Evolutionary conservation across 768 basidiomycete species (phyloP).

Genomic region (Tylopilus intermedius): DNA sequence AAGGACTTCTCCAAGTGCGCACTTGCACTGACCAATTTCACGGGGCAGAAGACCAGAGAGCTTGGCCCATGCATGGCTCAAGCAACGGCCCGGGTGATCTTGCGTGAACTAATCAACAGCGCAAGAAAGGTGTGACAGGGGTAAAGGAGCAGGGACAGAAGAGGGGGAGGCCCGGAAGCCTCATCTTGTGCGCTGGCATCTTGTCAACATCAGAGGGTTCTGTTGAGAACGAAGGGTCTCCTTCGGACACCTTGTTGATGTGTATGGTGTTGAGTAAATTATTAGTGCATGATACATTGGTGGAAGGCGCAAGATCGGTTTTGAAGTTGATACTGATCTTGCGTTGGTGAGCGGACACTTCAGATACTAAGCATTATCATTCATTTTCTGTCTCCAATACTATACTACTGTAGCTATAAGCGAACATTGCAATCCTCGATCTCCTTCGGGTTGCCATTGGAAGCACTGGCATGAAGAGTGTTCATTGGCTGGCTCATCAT

Average conservation of each 20-base stretch:
- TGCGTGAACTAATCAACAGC: conserved; percentile 86
- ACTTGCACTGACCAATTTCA: conserved; percentile 86
- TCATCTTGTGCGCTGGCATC: conserved; percentile 8
- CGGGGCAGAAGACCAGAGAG: conserved; percentile 78
- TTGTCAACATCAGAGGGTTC: conserved; percentile 16
- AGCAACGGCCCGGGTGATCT: conserved; percentile 61
- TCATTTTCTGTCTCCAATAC: too few relatives aligned
- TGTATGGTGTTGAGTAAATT: conserved; percentile 42
- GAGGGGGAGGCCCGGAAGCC: conserved; percentile 30
- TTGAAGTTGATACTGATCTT: conserved; percentile 42
- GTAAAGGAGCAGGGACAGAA: conserved; percentile 81
- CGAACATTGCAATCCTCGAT: too few relatives aligned
- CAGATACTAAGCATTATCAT: too few relatives aligned
- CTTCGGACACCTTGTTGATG: conserved; percentile 28
- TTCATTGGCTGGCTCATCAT: too few relatives aligned
- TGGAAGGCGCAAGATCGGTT: conserved; percentile 23
- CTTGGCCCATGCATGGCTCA: conserved; percentile 91
- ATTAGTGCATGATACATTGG: conserved; percentile 14
- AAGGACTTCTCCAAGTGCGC: conserved; percentile 79
- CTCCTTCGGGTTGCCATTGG: too few relatives aligned
- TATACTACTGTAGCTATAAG: too few relatives aligned
- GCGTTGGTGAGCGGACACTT: conserved; percentile 1
- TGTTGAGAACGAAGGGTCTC: conserved; percentile 16
- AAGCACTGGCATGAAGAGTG: too few relatives aligned
- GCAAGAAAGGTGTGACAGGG: conserved; percentile 87